Base-by-base conservation (phyloP, 768 basidiomycete species). In the Pholiota microspora region DNA sequence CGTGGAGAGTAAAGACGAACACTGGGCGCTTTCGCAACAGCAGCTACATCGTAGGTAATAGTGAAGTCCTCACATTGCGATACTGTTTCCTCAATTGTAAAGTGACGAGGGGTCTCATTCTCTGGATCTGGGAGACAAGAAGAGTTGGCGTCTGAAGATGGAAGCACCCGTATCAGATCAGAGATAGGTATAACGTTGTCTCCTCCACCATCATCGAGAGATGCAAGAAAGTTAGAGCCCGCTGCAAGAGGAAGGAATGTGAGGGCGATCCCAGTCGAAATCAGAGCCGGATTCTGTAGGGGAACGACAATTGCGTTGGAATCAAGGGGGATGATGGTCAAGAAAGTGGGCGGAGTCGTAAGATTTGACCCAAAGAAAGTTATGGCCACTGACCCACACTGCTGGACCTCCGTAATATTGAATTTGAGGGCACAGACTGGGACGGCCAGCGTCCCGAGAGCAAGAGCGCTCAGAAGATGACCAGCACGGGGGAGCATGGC, bases 291-390 rank as follows among this genome's bases (percentile, higher is more conserved):
- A 44, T 69, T 62, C 10, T 76, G 71, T 32, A 86, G 70, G 23
- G 75, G 69, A 49, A 86, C 73, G 36, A 70, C 69, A 40, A 82
- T 64, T 1, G 81, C 80, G 27, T 72, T 71, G n/a, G 73, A 74
- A 58, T 77, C 76, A 60, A 84, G 69, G 47, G 84, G 84, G 56
- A 86, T 58, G 62, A 88, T 64, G 31, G 76, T 77, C 52, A 86
- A 70, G 15, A 71, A 69, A 50, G 74, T 70, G 21, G 79, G 80
- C 49, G 73, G 65, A 10, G 69, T 61, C 9, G 65, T 70, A 47
- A 73, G 69, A n/a, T 79, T 78, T 16, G 62, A 59, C 8, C 65
- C 65, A 48, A 46, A 28, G 58, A 84, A 79, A 24, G 68, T 63
- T 45, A 85, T 67, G 31, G 66, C 67, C 53, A 84, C 76, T 13